Evolutionary conservation across 2,329 filamentous ascomycete genomes (phyloP).

Genomic region (Ophiosphaerella narmari): DNA sequence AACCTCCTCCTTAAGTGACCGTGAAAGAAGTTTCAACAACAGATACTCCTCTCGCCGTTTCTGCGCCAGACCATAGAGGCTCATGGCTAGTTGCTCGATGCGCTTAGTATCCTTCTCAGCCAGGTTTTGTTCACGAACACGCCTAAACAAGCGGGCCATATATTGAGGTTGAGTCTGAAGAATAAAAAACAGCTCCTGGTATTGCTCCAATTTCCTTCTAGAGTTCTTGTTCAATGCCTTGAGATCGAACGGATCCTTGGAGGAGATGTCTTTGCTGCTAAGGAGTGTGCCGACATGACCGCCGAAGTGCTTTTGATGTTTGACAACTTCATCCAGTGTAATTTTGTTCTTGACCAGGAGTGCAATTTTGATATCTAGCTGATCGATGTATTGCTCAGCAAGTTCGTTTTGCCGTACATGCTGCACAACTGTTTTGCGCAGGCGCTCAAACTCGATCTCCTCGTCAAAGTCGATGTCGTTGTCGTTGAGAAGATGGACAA

Average conservation of each 20-base stretch:
- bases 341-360: constrained; percentile 99
- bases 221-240: constrained; percentile 98
- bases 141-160: constrained; percentile 83
- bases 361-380: constrained; percentile 98
- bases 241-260: constrained; percentile 90
- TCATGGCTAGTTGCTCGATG: constrained; percentile 93
- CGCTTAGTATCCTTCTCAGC: constrained; percentile 91
- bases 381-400: constrained; percentile 96
- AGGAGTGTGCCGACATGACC: constrained; percentile 84
- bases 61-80: constrained; percentile 94
- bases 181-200: constrained; percentile 97
- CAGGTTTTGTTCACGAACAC: constrained; percentile 79
- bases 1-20: constrained; percentile 84
- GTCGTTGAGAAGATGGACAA: constrained; percentile 95
- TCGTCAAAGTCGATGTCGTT: constrained; percentile 99
- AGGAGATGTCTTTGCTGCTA: constrained; percentile 85
- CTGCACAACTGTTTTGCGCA: constrained; percentile 95
- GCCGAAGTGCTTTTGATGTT: constrained; percentile 94
- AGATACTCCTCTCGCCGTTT: constrained; percentile 98
- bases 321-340: constrained; percentile 94
- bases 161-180: constrained; percentile 97
- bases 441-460: constrained; percentile 89
- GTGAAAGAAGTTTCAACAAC: constrained; percentile 81
- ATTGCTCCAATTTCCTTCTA: constrained; percentile 90
- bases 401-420: constrained; percentile 97